These are phyloP conservation scores for Polygonum aviculare DNA, from an alignment of 148 eudicot species.

Conservation along the genomic window DNA sequence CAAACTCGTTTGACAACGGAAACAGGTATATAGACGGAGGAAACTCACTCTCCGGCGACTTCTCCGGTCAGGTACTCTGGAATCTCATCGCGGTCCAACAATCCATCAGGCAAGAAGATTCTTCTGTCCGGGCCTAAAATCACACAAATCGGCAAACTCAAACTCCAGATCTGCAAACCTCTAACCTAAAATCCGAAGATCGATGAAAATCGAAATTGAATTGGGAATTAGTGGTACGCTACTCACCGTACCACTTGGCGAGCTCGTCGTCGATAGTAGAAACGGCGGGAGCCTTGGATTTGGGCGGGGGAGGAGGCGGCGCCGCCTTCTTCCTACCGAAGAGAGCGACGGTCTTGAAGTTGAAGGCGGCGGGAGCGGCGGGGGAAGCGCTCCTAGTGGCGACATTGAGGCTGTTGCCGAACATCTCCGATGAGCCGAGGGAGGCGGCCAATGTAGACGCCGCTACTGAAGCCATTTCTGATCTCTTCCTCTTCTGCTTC, in stretches of 20 bases:
- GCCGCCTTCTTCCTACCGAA: constrained; percentile 9
- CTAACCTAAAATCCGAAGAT: neutral
- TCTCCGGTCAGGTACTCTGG: constrained; percentile 94
- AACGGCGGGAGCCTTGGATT: constrained; percentile 7
- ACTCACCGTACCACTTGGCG: constrained; percentile 22
- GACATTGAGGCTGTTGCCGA: constrained; percentile 6
- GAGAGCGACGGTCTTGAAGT: constrained; percentile 11
- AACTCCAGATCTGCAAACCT: neutral
- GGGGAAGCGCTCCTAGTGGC: constrained; percentile 19
- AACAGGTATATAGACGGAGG: neutral
- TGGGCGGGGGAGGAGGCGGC: neutral
- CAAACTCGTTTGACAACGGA: neutral
- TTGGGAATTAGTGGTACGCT: too few relatives aligned
- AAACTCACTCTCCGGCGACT: constrained; percentile 92
- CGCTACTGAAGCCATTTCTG: constrained; percentile 15
- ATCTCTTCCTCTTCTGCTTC: neutral
- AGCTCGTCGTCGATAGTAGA: constrained; percentile 15
- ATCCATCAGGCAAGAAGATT: constrained; percentile 88
- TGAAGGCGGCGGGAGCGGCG: neutral
- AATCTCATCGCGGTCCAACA: constrained; percentile 85
- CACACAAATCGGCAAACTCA: neutral
- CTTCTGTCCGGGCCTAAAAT: constrained; percentile 83
- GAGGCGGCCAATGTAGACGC: constrained; percentile 11
- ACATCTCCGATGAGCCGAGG: constrained; percentile 7
- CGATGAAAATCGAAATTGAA: neutral